Evolutionary conservation across 768 basidiomycete species (phyloP), one percentile per base, ranked within the genome.

Genomic region (Agrocybe praecox): DNA sequence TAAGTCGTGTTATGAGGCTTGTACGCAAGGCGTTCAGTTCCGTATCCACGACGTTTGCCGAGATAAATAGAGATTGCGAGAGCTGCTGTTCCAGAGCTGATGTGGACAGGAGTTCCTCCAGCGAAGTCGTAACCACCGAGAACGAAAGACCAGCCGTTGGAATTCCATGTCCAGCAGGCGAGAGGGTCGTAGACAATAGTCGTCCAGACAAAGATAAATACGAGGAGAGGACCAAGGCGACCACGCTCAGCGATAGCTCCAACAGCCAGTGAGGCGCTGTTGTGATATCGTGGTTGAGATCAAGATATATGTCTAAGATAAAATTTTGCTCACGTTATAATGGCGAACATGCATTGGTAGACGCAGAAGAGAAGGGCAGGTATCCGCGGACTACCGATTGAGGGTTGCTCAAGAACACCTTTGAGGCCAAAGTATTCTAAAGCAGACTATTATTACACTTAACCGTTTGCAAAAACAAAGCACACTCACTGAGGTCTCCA

Each of bases 91-190:
- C 96, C 96, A 15, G 94, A 96, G 17, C 90, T 90, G 63, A 99
- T 98, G 69, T 99, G 96, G 59, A 99, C 94, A 19, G 96, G 96
- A 11, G 94, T 96, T 51, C 96, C 96, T 24, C 96, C 96, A 9
- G 96, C 96, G 59, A 96, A 96, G 69, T 95, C 92, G 53, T 94
- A 88, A 56, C 89, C 90, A 15, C 94, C 96, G 50, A 92, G 78
- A 32, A 84, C 68, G 72, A 78, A 87, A 0, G 90, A 88, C 95
- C 83, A 86, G 36, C 85, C 85, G 29, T 89, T 83, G 33, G 81
- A 60, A 65, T 94, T 94, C 96, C 96, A 98, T 5, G 94, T 92
- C 95, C 96, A 97, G 74, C 92, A 94, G 0, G 94, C 96, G 55
- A 98, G 87, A 2, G 95, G 94, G 66, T 96, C 90, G 72, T 98